phyloP scores from a whole-genome alignment of 2,329 filamentous ascomycete genomes.

The Diaporthe amygdali region DNA sequence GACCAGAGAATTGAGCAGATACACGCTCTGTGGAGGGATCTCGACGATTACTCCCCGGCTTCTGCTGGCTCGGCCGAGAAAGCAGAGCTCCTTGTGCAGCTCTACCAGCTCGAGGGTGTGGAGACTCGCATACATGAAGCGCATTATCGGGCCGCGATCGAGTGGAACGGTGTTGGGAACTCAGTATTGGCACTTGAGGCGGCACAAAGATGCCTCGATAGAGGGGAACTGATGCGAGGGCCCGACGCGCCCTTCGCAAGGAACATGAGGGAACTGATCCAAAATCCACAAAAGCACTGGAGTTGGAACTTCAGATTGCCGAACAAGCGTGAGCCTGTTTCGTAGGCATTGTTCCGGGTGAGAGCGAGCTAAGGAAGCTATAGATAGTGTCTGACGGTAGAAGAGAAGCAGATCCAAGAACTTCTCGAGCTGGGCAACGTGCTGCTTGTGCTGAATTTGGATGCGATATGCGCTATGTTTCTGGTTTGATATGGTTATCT shows the following conservation, averaged over 20 bases:
- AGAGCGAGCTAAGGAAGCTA: too few species aligned
- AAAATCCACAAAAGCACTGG: slow-evolving; percentile 4
- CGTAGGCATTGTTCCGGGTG: background rate
- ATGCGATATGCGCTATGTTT: too few species aligned
- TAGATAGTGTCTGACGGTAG: too few species aligned
- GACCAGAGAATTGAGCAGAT: slow-evolving; percentile 7
- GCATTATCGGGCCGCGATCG: slow-evolving; percentile 10
- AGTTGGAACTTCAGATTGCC: background rate
- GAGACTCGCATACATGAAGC: slow-evolving; percentile 16
- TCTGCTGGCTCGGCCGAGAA: background rate
- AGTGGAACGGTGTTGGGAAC: slow-evolving; percentile 1
- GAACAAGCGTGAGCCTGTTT: background rate
- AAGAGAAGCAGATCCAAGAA: background rate
- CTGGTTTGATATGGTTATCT: too few species aligned
- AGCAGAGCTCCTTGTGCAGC: background rate
- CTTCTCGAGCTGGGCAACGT: too few species aligned
- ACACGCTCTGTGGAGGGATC: slow-evolving; percentile 3
- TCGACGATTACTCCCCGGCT: slow-evolving; percentile 13
- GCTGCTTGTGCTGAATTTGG: too few species aligned
- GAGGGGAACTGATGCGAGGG: slow-evolving; percentile 11
- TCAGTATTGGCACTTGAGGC: background rate
- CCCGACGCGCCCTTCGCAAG: background rate
- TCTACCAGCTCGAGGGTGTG: slow-evolving; percentile 7
- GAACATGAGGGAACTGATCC: slow-evolving; percentile 8
- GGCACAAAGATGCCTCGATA: background rate